Base-by-base conservation (phyloP, 177 flowering plant species). In the Telopea speciosissima region DNA sequence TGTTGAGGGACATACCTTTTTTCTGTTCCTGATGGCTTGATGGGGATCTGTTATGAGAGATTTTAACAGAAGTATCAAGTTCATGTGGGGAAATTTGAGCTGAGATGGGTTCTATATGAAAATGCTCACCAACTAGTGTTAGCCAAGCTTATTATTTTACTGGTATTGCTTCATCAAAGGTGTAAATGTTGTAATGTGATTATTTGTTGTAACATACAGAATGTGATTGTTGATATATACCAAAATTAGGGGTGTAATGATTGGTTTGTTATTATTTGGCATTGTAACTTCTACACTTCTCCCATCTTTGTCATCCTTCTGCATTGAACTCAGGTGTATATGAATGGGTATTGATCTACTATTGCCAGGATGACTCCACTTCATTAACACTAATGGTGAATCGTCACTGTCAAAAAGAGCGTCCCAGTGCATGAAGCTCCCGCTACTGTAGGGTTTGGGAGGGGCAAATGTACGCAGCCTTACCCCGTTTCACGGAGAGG, bases 111-210 rank as follows among this genome's bases (percentile, higher is more conserved):
- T 44, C 49, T 44, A 3, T 44, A 44, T 44, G 49, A 44, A 13
- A 10, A n/a, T n/a, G n/a, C n/a, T n/a, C n/a, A n/a, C n/a, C n/a
- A n/a, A n/a, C n/a, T n/a, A n/a, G n/a, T n/a, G n/a, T n/a, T n/a
- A 11, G 19, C 23, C 28, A 17, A 26, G 19, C 19, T 24, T 49
- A 17, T 52, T 40, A 68, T 54, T 7, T 22, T 9, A 68, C 28
- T 22, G 21, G 58, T 24, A 45, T 13, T 61, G 25, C 21, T 61
- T 28, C 56, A 36, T 12, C 14, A 10, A 58, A 12, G 63, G 63
- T 68, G 16, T 28, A 31, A 68, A n/a, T 58, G 21, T 56, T n/a
- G 71, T 26, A 24, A 62, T 64, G 44, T 25, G 23, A 62, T 44
- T 44, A 61, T 63, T 25, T 62, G 63, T 62, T 70, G 60, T 61